phyloP scores from a whole-genome alignment of 2,329 filamentous ascomycete species.

The Periglandula ipomoeae region DNA sequence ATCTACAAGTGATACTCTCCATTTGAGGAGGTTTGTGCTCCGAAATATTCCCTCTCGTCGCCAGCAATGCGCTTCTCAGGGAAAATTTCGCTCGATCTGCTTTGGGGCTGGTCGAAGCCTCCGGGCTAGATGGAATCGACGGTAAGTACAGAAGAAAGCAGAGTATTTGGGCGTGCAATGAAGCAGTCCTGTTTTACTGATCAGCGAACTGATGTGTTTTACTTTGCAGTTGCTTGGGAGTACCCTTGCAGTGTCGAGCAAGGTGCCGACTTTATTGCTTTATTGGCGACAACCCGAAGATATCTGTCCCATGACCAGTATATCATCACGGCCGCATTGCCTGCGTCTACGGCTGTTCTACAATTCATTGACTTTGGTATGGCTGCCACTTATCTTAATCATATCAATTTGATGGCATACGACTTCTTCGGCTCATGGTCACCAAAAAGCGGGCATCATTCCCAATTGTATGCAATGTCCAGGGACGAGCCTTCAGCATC shows the following conservation, averaged over 20 bases:
- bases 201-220: neutral
- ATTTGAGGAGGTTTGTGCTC: slow-evolving; percentile 61
- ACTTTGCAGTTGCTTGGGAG: slow-evolving; percentile 66
- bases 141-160: slow-evolving; percentile 35
- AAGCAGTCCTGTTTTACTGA: neutral
- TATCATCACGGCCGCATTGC: slow-evolving; percentile 62
- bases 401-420: slow-evolving; percentile 72
- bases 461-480: slow-evolving; percentile 58
- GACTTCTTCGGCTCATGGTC: slow-evolving; percentile 70
- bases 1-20: slow-evolving; percentile 68
- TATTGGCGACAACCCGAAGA: slow-evolving; percentile 57
- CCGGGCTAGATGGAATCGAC: slow-evolving; percentile 55
- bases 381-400: slow-evolving; percentile 58
- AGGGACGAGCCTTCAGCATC: slow-evolving; percentile 58
- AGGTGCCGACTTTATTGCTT: slow-evolving; percentile 59
- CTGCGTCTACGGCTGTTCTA: slow-evolving; percentile 56
- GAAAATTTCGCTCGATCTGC: slow-evolving; percentile 65
- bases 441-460: slow-evolving; percentile 59
- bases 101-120: slow-evolving; percentile 57
- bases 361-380: slow-evolving; percentile 58
- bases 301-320: slow-evolving; percentile 61
- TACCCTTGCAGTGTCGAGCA: slow-evolving; percentile 59
- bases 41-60: slow-evolving; percentile 59
- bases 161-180: no score
- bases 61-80: slow-evolving; percentile 47